phyloP scores from a whole-genome alignment of 345 rosid species.

The Eutrema japonicum region DNA sequence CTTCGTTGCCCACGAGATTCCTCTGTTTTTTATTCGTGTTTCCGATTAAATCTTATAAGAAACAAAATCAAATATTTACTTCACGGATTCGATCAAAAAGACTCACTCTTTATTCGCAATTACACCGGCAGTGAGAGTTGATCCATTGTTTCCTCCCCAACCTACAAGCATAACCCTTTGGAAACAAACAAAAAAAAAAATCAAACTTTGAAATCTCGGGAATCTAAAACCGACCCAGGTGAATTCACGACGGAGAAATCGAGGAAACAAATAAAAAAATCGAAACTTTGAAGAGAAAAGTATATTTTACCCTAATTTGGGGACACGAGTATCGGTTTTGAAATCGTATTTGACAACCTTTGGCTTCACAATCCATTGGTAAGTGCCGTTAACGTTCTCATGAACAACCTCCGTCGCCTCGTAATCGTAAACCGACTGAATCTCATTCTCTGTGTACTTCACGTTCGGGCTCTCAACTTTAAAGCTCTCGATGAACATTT shows the following conservation, averaged over 20 bases:
- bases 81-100: background rate
- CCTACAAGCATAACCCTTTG: conserved; percentile 96
- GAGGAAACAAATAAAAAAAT: conserved; percentile 4
- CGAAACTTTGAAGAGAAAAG: background rate
- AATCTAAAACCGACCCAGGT: background rate
- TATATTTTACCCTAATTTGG: conserved; percentile 68
- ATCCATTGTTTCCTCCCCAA: conserved; percentile 99
- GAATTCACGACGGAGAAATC: background rate
- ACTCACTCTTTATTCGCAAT: conserved; percentile 94
- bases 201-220: background rate
- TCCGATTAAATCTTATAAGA: conserved; percentile 57
- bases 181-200: background rate
- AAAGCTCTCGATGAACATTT: conserved; percentile 84
- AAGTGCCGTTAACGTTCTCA: conserved; percentile 77
- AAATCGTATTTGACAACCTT: conserved; percentile 87
- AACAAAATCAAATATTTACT: conserved; percentile 54
- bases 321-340: conserved; percentile 78
- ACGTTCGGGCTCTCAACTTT: conserved; percentile 91
- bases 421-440: conserved; percentile 80
- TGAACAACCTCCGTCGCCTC: conserved; percentile 94
- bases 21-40: conserved; percentile 50
- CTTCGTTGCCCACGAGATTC: conserved; percentile 99
- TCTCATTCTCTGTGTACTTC: conserved; percentile 75
- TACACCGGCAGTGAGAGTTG: conserved; percentile 86
- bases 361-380: conserved; percentile 90